Evolutionary conservation across 1,139 yeast genomes (phyloP).

Genomic region (Chernovozyma aurita): DNA sequence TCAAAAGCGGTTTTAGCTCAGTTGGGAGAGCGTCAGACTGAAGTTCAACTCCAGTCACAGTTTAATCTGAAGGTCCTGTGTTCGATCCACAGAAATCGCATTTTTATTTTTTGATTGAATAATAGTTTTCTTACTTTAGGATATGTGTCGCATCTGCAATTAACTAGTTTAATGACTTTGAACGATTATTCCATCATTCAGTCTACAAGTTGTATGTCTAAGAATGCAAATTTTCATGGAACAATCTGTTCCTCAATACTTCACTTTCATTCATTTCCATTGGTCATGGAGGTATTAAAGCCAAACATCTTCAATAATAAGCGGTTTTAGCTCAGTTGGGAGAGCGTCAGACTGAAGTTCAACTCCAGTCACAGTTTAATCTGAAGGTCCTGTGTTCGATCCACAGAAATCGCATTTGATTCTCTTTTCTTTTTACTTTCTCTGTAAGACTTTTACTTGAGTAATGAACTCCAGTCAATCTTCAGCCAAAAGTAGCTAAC

Average conservation of each 20-base stretch:
- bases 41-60: slow-evolving; percentile 33
- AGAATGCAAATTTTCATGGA: no score
- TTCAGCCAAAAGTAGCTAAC: no score
- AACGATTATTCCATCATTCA: no score
- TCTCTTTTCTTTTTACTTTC: no score
- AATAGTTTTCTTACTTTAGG: no score
- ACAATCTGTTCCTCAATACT: no score
- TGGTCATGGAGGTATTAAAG: neutral
- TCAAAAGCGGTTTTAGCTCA: slow-evolving; percentile 45
- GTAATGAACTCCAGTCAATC: no score
- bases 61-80: slow-evolving; percentile 52
- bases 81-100: slow-evolving; percentile 54
- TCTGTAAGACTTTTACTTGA: no score
- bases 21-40: slow-evolving; percentile 58
- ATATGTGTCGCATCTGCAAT: no score
- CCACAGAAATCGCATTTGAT: slow-evolving; percentile 86
- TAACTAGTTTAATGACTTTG: no score
- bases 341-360: slow-evolving; percentile 85
- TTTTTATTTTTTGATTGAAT: slow-evolving; percentile 18
- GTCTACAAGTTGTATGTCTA: no score
- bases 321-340: slow-evolving; percentile 85
- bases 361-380: slow-evolving; percentile 38
- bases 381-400: slow-evolving; percentile 94
- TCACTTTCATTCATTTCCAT: no score
- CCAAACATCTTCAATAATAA: slow-evolving; percentile 4